Conservation (phyloP, 345 rosid species). For the Abelmoschus esculentus region DNA sequence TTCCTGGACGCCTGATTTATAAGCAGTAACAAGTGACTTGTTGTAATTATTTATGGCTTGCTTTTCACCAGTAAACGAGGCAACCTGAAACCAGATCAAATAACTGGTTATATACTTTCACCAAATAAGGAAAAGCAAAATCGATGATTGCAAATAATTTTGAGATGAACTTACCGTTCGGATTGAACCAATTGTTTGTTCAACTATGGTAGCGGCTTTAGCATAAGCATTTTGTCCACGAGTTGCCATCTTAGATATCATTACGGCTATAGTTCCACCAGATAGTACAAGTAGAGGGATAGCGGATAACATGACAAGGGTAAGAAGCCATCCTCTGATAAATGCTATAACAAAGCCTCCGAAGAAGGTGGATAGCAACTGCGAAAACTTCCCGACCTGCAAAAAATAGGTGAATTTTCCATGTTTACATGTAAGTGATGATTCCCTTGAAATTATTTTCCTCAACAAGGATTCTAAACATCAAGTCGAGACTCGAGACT, state of each 20-base stretch:
- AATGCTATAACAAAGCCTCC: constrained; percentile 79
- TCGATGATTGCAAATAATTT: no score
- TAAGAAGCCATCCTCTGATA: constrained; percentile 75
- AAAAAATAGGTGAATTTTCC: not conserved
- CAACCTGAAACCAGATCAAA: constrained; percentile 43
- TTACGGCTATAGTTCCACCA: constrained; percentile 46
- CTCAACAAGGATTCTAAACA: not conserved
- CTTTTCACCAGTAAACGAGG: constrained; percentile 84
- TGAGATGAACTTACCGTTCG: constrained; percentile 46
- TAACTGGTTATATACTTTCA: not conserved
- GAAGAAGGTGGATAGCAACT: constrained; percentile 59
- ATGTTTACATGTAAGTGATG: not conserved
- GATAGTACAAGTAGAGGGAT: constrained; percentile 64
- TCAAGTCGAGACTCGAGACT: not conserved
- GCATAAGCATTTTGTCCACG: constrained; percentile 67
- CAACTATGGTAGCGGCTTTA: constrained; percentile 62
- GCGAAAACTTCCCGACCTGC: constrained; percentile 85
- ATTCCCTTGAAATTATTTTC: not conserved
- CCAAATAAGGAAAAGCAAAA: not conserved
- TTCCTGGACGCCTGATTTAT: constrained; percentile 55
- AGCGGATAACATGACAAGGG: constrained; percentile 58
- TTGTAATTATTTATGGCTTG: constrained; percentile 56
- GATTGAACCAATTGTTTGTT: constrained; percentile 73
- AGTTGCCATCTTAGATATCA: constrained; percentile 53
- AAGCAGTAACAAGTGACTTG: constrained; percentile 49